phyloP scores from a whole-genome alignment of 139 green algal genomes.

The Coelastrella sp. region DNA sequence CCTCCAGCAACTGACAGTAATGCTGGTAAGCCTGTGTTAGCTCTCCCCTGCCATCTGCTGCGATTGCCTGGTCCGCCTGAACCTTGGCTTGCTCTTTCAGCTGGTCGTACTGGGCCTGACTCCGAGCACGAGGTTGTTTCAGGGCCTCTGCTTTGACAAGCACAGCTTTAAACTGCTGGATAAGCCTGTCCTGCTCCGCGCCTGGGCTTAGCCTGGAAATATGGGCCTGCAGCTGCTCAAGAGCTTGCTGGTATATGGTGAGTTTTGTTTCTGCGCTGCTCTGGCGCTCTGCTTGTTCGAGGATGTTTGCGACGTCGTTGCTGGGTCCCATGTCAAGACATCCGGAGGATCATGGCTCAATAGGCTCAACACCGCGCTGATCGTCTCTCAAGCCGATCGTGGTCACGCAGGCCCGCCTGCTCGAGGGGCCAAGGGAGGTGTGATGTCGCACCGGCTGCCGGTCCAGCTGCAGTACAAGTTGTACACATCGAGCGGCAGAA shows the following conservation, averaged over 20 bases:
- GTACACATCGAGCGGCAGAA: too few relatives aligned
- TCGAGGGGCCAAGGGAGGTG: too few relatives aligned
- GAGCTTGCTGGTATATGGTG: slow-evolving; percentile 3
- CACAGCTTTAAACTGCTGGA: slow-evolving; percentile 15
- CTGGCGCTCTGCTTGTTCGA: not conserved
- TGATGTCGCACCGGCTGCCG: too few relatives aligned
- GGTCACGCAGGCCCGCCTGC: too few relatives aligned
- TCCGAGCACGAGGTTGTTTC: not conserved
- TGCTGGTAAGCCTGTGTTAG: not conserved
- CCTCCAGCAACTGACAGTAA: slow-evolving; percentile 32
- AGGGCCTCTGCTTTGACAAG: slow-evolving; percentile 13
- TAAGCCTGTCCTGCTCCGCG: not conserved
- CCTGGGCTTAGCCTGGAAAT: not conserved
- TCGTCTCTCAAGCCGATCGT: too few relatives aligned
- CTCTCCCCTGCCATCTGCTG: slow-evolving; percentile 29
- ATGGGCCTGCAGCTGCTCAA: slow-evolving; percentile 18
- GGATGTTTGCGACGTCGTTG: not conserved
- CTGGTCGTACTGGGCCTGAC: not conserved
- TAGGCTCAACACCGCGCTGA: too few relatives aligned
- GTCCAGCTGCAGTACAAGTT: too few relatives aligned
- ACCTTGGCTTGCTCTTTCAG: not conserved
- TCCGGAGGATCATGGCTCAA: not conserved
- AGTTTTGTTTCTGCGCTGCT: not conserved
- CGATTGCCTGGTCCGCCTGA: slow-evolving; percentile 5
- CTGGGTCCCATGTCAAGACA: not conserved